phyloP scores from a whole-genome alignment of 2,329 filamentous ascomycete species.

The Verticillium klebahnii region DNA sequence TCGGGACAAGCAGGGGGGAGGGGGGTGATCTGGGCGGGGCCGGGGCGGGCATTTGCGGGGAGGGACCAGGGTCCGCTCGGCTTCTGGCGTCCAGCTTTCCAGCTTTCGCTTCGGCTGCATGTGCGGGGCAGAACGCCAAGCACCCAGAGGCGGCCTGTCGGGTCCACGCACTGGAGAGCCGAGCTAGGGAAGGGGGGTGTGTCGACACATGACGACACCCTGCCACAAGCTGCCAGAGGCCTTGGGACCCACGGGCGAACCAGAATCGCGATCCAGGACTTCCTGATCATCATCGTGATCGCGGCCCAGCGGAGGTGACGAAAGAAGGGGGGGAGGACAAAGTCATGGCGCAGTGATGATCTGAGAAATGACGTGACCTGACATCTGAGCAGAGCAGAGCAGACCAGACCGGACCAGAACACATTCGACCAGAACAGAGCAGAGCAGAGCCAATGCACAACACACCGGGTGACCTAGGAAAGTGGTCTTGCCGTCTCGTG shows the following conservation, averaged over 20 bases:
- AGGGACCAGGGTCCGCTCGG: too few relatives aligned
- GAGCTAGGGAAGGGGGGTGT: not conserved
- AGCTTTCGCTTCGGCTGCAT: not conserved
- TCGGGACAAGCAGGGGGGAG: not conserved
- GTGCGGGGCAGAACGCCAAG: not conserved
- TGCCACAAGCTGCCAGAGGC: not conserved
- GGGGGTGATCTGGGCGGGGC: not conserved
- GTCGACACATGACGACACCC: not conserved
- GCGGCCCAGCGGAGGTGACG: not conserved
- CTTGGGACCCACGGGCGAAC: not conserved
- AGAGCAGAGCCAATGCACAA: too few relatives aligned
- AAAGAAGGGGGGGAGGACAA: not conserved
- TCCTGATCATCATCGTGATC: not conserved
- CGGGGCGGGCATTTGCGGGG: not conserved
- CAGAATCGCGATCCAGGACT: not conserved
- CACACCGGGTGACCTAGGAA: not conserved
- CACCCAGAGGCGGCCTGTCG: not conserved
- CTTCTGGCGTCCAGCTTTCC: too few relatives aligned
- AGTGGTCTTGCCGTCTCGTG: not conserved
- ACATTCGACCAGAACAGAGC: too few relatives aligned
- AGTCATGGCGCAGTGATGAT: not conserved
- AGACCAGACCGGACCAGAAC: not conserved
- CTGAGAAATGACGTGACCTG: not conserved
- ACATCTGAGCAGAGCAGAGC: not conserved
- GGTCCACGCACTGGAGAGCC: not conserved